These are phyloP conservation scores for Leptodontidium sp. DNA, from an alignment of 2,329 filamentous ascomycete species.

Conservation along the genomic window DNA sequence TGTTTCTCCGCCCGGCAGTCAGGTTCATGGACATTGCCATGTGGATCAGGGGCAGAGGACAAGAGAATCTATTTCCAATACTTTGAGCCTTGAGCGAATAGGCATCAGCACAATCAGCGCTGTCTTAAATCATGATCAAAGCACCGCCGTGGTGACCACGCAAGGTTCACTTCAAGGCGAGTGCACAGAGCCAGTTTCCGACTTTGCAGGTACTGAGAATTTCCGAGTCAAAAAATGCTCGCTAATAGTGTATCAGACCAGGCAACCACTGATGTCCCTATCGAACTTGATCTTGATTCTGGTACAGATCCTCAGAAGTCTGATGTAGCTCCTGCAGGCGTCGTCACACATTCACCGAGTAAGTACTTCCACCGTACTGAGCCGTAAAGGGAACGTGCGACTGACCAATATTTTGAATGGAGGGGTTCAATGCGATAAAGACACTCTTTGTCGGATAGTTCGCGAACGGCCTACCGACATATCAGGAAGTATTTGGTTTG, in stretches of 20 bases:
- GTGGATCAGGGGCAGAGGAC: too few species aligned
- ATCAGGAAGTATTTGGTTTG: constrained; percentile 21
- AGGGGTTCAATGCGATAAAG: constrained; percentile 13
- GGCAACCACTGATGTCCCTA: not conserved
- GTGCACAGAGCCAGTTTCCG: not conserved
- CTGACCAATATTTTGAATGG: too few species aligned
- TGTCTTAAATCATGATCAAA: not conserved
- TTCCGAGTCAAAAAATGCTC: not conserved
- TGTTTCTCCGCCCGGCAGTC: too few species aligned
- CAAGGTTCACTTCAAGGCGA: not conserved
- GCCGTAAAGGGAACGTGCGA: too few species aligned
- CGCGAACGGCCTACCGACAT: constrained; percentile 15
- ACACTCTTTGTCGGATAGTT: constrained; percentile 19
- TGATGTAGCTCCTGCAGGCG: too few species aligned
- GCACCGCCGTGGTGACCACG: not conserved
- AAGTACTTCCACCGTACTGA: too few species aligned
- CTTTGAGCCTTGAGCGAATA: too few species aligned
- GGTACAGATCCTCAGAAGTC: not conserved
- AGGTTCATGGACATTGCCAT: too few species aligned
- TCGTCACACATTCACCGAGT: too few species aligned
- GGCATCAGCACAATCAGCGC: too few species aligned
- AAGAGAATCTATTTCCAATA: too few species aligned
- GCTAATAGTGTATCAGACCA: constrained; percentile 3
- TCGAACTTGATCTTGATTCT: constrained; percentile 5
- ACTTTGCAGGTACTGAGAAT: not conserved